Evolutionary conservation across 441 rosid genomes (phyloP), one percentile per base, ranked within the genome.

Genomic region (Iberis amara): DNA sequence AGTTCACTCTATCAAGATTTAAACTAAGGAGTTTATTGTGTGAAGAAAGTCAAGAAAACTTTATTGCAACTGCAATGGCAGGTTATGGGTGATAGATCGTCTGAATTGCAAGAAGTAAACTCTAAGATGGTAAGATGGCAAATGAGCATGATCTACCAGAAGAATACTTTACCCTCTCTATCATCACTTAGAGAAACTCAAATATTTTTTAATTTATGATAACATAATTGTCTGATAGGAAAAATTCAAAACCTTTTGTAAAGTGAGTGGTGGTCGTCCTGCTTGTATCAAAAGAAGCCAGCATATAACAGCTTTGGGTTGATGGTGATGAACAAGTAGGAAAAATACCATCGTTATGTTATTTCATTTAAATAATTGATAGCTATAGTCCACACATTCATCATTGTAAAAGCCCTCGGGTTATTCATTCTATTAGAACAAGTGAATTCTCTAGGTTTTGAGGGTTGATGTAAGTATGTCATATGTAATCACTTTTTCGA

Each of bases 51-150:
- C 98, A 91, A 70, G 21, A 77, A 80, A 68, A 84, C 96, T 60
- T 64, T 91, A 65, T 65, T 91, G 77, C 96, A 91, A 65, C 21
- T 91, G 74, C 98, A 91, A 75, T 87, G 92, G 98, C 81, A 69
- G 74, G 96, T 91, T 55, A 87, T 91, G 96, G 41, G 95, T 52
- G 80, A 81, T 68, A 83, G 83, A 60, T 80, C 81, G 31, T 79
- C 79, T 47, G 95, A 77, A 64, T 95, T 85, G 50, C 92, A 78
- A 57, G 92, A 87, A 77, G 94, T 79, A 48, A 76, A 71, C 76
- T 85, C 92, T 1, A 79, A 67, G 57, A 76, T 56, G 95, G 92
- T 85, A 26, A 52, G 66, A 42, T 48, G 61, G 27, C 10, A 27
- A 15, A 48, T 32, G 33, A 33, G 3, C 36, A 46, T 55, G 49